Percentiles rank a stretch among this genome's conserved stretches.
Conservation (phyloP, 2,329 filamentous ascomycete species). For the Sphaerulina vaccinii region DNA sequence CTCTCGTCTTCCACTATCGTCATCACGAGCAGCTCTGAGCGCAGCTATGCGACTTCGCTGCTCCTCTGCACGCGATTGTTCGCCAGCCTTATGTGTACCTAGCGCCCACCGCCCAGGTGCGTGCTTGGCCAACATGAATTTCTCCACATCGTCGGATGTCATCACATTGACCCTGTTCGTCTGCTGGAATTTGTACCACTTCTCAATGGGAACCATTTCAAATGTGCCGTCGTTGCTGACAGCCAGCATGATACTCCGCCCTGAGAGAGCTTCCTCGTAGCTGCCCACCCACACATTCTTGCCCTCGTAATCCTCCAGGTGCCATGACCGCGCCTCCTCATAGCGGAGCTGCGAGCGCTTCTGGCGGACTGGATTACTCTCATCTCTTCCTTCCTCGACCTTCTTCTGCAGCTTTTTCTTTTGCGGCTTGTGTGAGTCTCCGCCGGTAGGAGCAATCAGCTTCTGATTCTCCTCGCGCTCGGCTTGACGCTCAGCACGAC, state of each 20-base stretch:
- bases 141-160: conserved; percentile 81
- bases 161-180: conserved; percentile 64
- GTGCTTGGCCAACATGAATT: conserved; percentile 74
- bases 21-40: conserved; percentile 28
- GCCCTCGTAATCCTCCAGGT: conserved; percentile 92
- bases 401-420: conserved; percentile 69
- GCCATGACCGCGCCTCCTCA: conserved; percentile 94
- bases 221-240: conserved; percentile 68
- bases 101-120: conserved; percentile 79
- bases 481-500: conserved; percentile 75
- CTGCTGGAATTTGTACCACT: conserved; percentile 85
- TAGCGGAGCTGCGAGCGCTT: conserved; percentile 67
- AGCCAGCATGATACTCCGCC: conserved; percentile 74
- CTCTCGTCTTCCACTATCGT: conserved; percentile 45
- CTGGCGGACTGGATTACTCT: conserved; percentile 72
- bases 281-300: conserved; percentile 92
- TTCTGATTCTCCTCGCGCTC: conserved; percentile 84
- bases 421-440: conserved; percentile 56
- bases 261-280: conserved; percentile 85
- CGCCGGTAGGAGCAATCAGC: conserved; percentile 83
- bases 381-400: conserved; percentile 78
- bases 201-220: conserved; percentile 86
- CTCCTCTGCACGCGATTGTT: conserved; percentile 26
- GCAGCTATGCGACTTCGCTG: conserved; percentile 46
- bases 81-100: conserved; percentile 54